Evolutionary conservation across 768 basidiomycete genomes (phyloP), one percentile per base, ranked within the genome.

Genomic region (Leccinum incarnatum): DNA sequence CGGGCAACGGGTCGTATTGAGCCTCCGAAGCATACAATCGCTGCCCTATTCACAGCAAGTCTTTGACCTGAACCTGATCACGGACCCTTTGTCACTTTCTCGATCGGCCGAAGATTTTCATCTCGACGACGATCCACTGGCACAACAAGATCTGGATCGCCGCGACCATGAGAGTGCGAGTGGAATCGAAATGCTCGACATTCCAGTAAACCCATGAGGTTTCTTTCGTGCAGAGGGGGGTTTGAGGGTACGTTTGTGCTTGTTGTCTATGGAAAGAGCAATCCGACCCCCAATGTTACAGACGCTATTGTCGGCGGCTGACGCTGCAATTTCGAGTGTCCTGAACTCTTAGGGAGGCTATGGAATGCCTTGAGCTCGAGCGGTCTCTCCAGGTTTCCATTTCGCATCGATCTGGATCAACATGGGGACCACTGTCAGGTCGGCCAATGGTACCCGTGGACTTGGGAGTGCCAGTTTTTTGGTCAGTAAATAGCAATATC

Each of bases 1-100:
- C 3, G 66, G 66, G 12, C 66, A 67, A 40, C 63, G 66, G 6
- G 46, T 55, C 3, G 59, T 67, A 12, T 56, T 66, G 14, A 66
- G 63, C 37, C 58, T 66, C n/a, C 54, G 59, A n/a, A 42, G 40
- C 40, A 42, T 42, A 9, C 40, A 42, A 42, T n/a, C 40, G 2
- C 4, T 42, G n/a, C 9, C 40, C 7, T 42, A 9, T 42, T 42
- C 40, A 42, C 40, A 42, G 9, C 45, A 46, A 27, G n/a, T 17
- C 10, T 19, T 27, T 15, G 25, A 27, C 47, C 25, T 25, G 2
- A 27, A 49, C 9, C 8, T 27, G 4, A 1, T 17, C 23, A 12
- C 47, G 19, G 25, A 17, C 4, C 10, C 47, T 27, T 21, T 15
- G 23, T 27, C 9, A 3, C 9, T 42, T n/a, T 42, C n/a, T n/a